Evolutionary conservation across 495 filamentous ascomycete species (phyloP).

Genomic region (Xylaria cubensis): DNA sequence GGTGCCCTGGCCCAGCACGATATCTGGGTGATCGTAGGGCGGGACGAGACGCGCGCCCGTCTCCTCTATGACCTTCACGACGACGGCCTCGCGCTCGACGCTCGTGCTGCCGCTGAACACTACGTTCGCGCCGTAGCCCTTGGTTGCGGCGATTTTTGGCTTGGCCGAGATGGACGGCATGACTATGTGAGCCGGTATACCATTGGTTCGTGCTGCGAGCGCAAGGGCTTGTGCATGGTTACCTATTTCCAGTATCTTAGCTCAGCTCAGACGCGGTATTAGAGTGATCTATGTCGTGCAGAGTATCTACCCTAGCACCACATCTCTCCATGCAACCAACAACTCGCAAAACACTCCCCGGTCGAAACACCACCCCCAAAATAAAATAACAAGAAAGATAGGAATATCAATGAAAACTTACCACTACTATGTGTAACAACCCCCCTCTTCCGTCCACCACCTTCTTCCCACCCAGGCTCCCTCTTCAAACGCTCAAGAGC

Average conservation of each 20-base stretch:
- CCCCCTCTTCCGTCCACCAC: slow-evolving; percentile 61
- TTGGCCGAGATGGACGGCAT: slow-evolving; percentile 87
- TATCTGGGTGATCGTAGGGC: slow-evolving; percentile 89
- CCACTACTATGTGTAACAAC: slow-evolving; percentile 94
- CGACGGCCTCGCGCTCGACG: slow-evolving; percentile 80
- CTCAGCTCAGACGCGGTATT: not conserved
- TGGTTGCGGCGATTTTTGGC: slow-evolving; percentile 85
- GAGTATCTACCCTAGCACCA: not conserved
- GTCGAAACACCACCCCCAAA: not conserved
- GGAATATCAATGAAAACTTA: slow-evolving; percentile 43
- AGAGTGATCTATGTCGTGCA: not conserved
- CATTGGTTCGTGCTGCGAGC: slow-evolving; percentile 73
- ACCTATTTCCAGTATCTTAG: slow-evolving; percentile 54
- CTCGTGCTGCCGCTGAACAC: slow-evolving; percentile 83
- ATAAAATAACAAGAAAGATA: slow-evolving; percentile 13
- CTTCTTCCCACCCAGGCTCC: slow-evolving; percentile 64
- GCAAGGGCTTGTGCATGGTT: slow-evolving; percentile 97
- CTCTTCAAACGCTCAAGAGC: slow-evolving; percentile 75
- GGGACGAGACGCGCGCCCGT: slow-evolving; percentile 82
- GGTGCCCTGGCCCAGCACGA: slow-evolving; percentile 92
- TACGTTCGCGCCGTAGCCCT: slow-evolving; percentile 75
- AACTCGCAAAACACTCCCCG: not conserved
- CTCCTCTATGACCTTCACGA: slow-evolving; percentile 65
- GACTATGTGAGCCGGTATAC: slow-evolving; percentile 75
- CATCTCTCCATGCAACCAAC: not conserved